phyloP scores from a whole-genome alignment of 106 monocot species.

The Dendrobium nobile region DNA sequence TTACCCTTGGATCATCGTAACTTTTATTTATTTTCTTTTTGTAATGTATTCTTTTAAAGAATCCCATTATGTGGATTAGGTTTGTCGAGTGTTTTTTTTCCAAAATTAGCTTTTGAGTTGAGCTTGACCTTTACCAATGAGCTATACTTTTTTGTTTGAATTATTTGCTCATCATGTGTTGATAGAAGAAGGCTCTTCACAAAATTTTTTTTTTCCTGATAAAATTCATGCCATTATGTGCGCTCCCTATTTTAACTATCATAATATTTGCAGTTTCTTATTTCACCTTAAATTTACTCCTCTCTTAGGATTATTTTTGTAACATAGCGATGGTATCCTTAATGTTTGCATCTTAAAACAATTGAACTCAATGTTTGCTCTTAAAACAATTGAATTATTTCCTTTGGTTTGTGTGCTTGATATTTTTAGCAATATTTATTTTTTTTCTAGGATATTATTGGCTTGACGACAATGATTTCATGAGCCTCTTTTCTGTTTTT shows the following conservation, averaged over 20 bases:
- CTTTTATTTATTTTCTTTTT: not conserved
- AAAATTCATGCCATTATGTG: not conserved
- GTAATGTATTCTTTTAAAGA: not conserved
- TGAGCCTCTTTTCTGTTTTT: not conserved
- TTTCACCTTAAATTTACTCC: not conserved
- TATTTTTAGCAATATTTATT: not conserved
- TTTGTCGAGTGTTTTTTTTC: not conserved
- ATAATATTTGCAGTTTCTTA: not conserved
- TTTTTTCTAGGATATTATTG: not conserved
- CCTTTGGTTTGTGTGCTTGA: not conserved
- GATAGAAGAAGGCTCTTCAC: not conserved
- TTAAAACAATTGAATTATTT: not conserved
- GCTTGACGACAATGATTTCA: not conserved
- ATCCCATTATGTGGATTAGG: not conserved
- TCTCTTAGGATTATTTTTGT: not conserved
- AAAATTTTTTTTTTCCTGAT: not conserved
- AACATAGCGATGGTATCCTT: not conserved
- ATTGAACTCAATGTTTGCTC: not conserved
- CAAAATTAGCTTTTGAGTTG: not conserved
- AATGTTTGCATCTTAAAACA: not conserved
- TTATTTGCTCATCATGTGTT: not conserved
- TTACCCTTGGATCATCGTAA: not conserved
- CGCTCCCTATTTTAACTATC: not conserved
- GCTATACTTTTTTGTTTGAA: not conserved
- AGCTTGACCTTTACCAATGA: not conserved